Conservation (phyloP, 1,284 basidiomycete species). For the Ustilago bromivora region DNA sequence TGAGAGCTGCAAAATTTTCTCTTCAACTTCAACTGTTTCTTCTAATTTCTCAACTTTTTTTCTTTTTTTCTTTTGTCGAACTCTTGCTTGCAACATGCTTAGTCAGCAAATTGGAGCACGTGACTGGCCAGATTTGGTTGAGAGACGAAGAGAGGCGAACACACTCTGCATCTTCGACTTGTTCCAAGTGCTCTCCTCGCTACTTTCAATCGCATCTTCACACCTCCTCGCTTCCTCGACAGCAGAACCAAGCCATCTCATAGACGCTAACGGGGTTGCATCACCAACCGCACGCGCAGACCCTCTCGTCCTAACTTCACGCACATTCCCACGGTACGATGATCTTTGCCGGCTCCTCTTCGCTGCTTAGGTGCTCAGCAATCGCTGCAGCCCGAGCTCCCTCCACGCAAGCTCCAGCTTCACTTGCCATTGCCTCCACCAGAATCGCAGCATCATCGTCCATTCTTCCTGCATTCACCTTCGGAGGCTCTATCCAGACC, state of each 20-base stretch:
- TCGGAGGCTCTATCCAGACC: slow-evolving; percentile 65
- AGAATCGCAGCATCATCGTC: slow-evolving; percentile 20
- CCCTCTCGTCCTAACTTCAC: not conserved
- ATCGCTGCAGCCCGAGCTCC: slow-evolving; percentile 25
- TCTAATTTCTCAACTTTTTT: slow-evolving; percentile 37
- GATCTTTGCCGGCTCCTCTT: slow-evolving; percentile 30
- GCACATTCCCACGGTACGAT: slow-evolving; percentile 5
- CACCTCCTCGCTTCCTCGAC: not conserved
- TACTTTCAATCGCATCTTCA: not conserved
- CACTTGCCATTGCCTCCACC: slow-evolving; percentile 54
- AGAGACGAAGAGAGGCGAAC: not conserved
- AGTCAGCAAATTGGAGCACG: slow-evolving; percentile 29
- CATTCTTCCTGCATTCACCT: slow-evolving; percentile 57
- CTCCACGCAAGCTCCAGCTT: slow-evolving; percentile 38
- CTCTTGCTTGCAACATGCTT: not conserved
- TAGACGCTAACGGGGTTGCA: no score
- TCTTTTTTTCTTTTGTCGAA: not conserved
- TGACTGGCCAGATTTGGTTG: slow-evolving; percentile 30
- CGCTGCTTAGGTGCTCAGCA: slow-evolving; percentile 37
- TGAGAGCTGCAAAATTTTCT: no score
- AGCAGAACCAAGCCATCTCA: no score
- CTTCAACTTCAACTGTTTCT: slow-evolving; percentile 7
- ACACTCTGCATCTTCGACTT: not conserved
- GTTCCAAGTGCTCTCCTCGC: not conserved
- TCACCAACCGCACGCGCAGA: no score